Base-by-base conservation (phyloP, 148 eudicot species). In the Chenopodium formosanum region DNA sequence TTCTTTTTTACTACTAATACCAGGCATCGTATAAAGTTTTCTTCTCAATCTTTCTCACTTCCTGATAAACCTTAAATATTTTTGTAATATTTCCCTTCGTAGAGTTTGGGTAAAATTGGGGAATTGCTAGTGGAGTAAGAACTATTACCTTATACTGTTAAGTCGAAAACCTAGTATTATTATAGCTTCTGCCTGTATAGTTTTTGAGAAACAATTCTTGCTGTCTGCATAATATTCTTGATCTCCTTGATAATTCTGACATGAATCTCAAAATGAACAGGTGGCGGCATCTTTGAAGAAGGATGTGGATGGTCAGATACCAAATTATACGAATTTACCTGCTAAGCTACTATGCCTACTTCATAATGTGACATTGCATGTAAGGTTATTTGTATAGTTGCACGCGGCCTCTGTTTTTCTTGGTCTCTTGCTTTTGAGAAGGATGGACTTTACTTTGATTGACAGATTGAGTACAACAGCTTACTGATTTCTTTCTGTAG, bases 251-350 rank as follows among this genome's bases (percentile, higher is more conserved):
- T 74, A 23, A 9, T 22, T 23, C 37, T 78, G 66, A 77, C 16
- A 29, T 56, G 9, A 56, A 17, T 50, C 20, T 65, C n/a, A 2
- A 73, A 53, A 78, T 58, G 63, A 25, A 78, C 87, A 96, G 99
- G 98, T 96, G 75, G 99, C 98, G 13, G 99, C 98, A 65, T 96
- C 99, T 53, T 89, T 94, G 95, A 96, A 90, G 88, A 96, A 90
- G 90, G 93, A 89, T 52, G 93, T 88, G 32, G 90, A 96, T 83
- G 93, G 88, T 82, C 98, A 94, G 84, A 89, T 94, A 60, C 99
- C 99, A 75, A 92, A 86, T 77, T 96, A 94, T 68, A 94, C 99
- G 9, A 96, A 91, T 86, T 91, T 94, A 81, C 95, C 92, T 10
- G 88, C 99, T n/a, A 92, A 94, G 91, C 85, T 96, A 65, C 75